These are phyloP conservation scores for Tieghemiomyces parasiticus DNA, from an alignment of 192 early-diverging fungal species.

Conservation along the genomic window DNA sequence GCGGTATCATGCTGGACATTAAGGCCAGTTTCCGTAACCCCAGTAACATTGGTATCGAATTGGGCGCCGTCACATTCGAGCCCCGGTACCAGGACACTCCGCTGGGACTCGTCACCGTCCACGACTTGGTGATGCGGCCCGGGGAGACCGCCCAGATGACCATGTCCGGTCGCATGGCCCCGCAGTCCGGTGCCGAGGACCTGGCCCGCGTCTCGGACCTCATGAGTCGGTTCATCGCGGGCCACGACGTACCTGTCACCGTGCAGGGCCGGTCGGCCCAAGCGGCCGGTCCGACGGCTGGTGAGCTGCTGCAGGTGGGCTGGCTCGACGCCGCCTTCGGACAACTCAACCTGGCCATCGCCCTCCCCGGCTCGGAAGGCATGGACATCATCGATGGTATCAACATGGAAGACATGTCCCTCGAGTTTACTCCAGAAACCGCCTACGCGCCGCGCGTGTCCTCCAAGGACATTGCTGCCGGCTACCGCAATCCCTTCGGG, in stretches of 20 bases:
- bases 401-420: not conserved
- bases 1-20: constrained; percentile 39
- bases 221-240: not conserved
- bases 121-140: constrained; percentile 15
- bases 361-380: not conserved
- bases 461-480: constrained; percentile 27
- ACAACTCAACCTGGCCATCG: not conserved
- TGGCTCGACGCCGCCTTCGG: not conserved
- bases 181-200: not conserved
- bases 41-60: constrained; percentile 34
- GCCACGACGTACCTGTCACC: not conserved
- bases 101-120: constrained; percentile 28
- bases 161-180: constrained; percentile 16
- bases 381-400: constrained; percentile 1
- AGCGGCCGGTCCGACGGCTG: not conserved
- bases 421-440: not conserved
- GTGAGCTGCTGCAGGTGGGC: not conserved
- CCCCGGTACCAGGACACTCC: constrained; percentile 24
- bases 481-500: constrained; percentile 42
- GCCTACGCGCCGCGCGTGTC: constrained; percentile 9
- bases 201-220: not conserved
- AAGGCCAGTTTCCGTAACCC: constrained; percentile 35
- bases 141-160: constrained; percentile 11
- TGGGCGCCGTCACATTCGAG: constrained; percentile 37
- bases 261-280: not conserved